phyloP scores from a whole-genome alignment of 1,139 yeast genomes.

The Pichia sp. region DNA sequence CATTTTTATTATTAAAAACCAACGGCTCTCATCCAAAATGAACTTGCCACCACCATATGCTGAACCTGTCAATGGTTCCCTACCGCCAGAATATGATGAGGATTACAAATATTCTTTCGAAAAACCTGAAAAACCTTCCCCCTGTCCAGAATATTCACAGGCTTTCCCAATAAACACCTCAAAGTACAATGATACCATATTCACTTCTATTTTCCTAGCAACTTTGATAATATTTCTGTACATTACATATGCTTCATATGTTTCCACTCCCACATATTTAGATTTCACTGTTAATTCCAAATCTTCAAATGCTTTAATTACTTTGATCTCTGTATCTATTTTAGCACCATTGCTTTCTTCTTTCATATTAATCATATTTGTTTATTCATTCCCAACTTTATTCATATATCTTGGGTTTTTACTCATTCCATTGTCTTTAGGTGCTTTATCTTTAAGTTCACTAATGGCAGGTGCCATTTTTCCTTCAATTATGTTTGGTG shows the following conservation, averaged over 20 bases:
- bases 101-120: conserved; percentile 26
- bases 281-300: conserved; percentile 1
- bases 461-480: conserved; percentile 19
- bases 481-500: conserved; percentile 13
- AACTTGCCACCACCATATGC: conserved; percentile 9
- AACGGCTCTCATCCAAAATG: not conserved
- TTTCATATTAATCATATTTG: conserved; percentile 16
- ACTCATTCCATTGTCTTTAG: conserved; percentile 22
- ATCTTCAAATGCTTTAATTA: conserved; percentile 10
- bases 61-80: conserved; percentile 8
- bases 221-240: conserved; percentile 23
- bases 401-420: conserved; percentile 25
- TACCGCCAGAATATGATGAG: not conserved
- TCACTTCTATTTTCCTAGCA: conserved; percentile 57
- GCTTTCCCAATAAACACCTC: conserved; percentile 64
- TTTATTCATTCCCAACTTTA: conserved; percentile 23
- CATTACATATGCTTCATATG: conserved; percentile 13
- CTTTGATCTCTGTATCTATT: conserved; percentile 16
- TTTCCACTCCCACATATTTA: not conserved
- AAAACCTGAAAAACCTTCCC: conserved; percentile 25
- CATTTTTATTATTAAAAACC: no score
- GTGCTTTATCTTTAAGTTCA: conserved; percentile 19
- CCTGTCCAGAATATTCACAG: conserved; percentile 48
- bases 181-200: conserved; percentile 67
- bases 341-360: conserved; percentile 22